Conservation (phyloP, 345 rosid species). For the Aquilaria malaccensis region DNA sequence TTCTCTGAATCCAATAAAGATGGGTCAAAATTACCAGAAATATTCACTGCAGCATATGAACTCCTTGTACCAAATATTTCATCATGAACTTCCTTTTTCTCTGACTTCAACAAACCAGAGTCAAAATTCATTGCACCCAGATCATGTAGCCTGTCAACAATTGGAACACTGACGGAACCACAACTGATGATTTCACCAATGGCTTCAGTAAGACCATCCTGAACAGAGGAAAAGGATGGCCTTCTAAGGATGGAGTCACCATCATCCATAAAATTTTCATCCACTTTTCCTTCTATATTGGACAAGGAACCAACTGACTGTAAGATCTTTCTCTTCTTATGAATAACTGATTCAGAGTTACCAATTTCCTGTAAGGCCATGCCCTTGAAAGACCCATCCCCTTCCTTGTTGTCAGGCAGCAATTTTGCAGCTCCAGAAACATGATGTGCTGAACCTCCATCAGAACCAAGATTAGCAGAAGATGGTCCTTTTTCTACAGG, state of each 20-base stretch:
- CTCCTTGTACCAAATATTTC: conserved; percentile 18
- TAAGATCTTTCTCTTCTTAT: conserved; percentile 25
- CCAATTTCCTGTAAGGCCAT: conserved; percentile 18
- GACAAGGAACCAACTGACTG: conserved; percentile 24
- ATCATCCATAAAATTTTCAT: conserved; percentile 20
- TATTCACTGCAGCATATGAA: conserved; percentile 8
- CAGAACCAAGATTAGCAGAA: conserved; percentile 16
- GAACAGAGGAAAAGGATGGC: conserved; percentile 20
- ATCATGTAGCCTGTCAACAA: conserved; percentile 17
- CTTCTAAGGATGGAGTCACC: conserved; percentile 8
- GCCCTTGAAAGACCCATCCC: conserved; percentile 20
- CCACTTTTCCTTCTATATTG: conserved; percentile 26
- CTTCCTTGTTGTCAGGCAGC: conserved; percentile 20
- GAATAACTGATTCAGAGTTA: conserved; percentile 12
- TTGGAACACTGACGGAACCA: conserved; percentile 19
- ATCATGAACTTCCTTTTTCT: conserved; percentile 19
- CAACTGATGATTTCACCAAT: conserved; percentile 12
- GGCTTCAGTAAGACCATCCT: conserved; percentile 16
- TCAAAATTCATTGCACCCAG: conserved; percentile 20
- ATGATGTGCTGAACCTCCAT: conserved; percentile 13
- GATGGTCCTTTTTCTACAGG: conserved; percentile 17
- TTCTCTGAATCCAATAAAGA: conserved; percentile 15
- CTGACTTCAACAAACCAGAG: conserved; percentile 21
- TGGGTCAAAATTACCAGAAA: conserved; percentile 6
- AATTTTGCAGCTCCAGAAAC: conserved; percentile 19